Base-by-base conservation (phyloP, 306 rosid species). In the Vigna radiata region DNA sequence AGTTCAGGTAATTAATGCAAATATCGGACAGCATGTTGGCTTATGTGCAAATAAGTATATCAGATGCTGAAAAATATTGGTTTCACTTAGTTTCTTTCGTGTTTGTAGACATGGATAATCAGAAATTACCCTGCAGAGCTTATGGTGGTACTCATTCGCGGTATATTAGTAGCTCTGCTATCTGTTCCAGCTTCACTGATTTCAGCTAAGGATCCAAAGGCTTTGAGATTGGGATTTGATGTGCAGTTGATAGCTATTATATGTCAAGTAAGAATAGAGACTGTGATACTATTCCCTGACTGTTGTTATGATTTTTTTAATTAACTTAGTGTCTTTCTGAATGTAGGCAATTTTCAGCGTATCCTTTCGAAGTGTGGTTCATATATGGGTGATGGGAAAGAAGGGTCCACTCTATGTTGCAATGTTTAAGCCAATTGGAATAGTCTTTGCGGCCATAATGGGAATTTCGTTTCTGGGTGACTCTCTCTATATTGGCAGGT, bases 341-440 rank as follows among this genome's bases (percentile, higher is more conserved):
- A 49, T 65, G 29, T 63, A 64, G 74, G 75, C 83, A 72, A 8
- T 79, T 67, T 79, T 72, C 27, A 14, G 46, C 0, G 12, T 29
- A 25, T 11, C 68, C 8, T 18, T 73, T 11, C 37, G 75, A 79
- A 27, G 25, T 43, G 18, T 15, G 58, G 36, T 73, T 13, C 76
- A 67, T 67, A 2, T 72, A 29, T 73, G 73, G 83, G 83, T 70
- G 8, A 5, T 60, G 27, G 18, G 59, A 1, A 73, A 65, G 76
- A 78, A 71, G 16, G 86, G 83, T 1, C 80, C 83, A 8, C 37
- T 78, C 25, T 73, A 23, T 78, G 80, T 73, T 33, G 74, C 83
- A 50, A 75, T 79, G 83, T 83, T 83, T 44, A 78, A 50, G 78
- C 86, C 86, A 59, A 53, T 79, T 14, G 73, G 61, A 43, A 29